A percentile compares a stretch with the other conserved stretches of the same genome.
These are phyloP conservation scores for Aphanomyces invadans DNA, from an alignment of 352 stramenopile genomes.

Conservation along the genomic window DNA sequence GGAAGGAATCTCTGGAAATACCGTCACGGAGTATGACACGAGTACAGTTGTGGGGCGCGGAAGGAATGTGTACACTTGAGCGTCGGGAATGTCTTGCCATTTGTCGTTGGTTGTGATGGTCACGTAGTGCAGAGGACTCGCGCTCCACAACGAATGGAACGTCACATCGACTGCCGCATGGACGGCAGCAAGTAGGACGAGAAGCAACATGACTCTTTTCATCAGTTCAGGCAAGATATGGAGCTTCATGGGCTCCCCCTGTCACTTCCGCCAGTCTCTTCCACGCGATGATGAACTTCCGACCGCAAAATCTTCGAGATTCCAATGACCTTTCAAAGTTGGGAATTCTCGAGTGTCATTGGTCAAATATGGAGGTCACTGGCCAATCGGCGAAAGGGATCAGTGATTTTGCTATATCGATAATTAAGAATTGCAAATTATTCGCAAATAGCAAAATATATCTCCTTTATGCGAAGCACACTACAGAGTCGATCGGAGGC, in stretches of 20 bases:
- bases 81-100: constrained; percentile 12
- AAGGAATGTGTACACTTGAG: neutral
- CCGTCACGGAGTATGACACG: constrained; percentile 13
- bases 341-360: neutral
- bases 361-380: too few relatives aligned
- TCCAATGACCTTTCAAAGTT: neutral
- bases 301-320: neutral
- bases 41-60: constrained; percentile 3
- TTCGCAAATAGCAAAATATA: too few relatives aligned
- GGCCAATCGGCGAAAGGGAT: too few relatives aligned
- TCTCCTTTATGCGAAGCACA: too few relatives aligned
- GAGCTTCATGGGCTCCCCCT: too few relatives aligned
- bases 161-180: neutral
- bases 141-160: constrained; percentile 22
- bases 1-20: neutral
- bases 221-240: too few relatives aligned
- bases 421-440: too few relatives aligned
- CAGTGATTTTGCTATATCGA: too few relatives aligned
- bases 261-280: too few relatives aligned
- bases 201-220: neutral
- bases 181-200: neutral
- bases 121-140: neutral
- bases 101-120: neutral
- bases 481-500: neutral
- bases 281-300: neutral